Evolutionary conservation across 495 filamentous ascomycete species (phyloP).

Genomic region (Tuber brumale): DNA sequence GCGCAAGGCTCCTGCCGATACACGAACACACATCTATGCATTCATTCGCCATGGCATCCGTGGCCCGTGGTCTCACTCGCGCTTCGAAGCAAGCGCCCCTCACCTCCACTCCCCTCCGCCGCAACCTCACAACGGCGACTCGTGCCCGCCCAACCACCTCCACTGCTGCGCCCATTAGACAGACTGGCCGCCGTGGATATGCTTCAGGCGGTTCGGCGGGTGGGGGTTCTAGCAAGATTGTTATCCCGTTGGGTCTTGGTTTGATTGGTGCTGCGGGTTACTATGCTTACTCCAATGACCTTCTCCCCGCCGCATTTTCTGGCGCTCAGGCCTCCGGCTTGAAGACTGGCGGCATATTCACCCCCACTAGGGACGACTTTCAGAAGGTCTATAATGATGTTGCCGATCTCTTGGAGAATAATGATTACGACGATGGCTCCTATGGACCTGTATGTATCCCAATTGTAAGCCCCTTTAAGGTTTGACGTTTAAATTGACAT

Average conservation of each 20-base stretch:
- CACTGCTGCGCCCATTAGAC: constrained; percentile 47
- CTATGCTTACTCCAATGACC: constrained; percentile 62
- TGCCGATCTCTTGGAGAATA: constrained; percentile 70
- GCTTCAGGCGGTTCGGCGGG: constrained; percentile 59
- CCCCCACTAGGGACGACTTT: constrained; percentile 78
- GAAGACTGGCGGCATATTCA: constrained; percentile 55
- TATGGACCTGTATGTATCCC: constrained; percentile 67
- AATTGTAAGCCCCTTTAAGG: constrained; percentile 10
- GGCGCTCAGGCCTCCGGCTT: constrained; percentile 43
- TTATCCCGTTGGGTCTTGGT: constrained; percentile 52
- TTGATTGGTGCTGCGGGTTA: constrained; percentile 63
- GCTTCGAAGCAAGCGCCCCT: constrained; percentile 29
- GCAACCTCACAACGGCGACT: constrained; percentile 25
- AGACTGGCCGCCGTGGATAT: constrained; percentile 55
- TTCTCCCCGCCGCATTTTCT: constrained; percentile 36
- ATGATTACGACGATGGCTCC: constrained; percentile 94
- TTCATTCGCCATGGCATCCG: constrained; percentile 51
- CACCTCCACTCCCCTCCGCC: constrained; percentile 27
- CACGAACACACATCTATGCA: background rate
- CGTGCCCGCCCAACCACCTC: constrained; percentile 48
- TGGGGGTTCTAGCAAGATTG: constrained; percentile 50
- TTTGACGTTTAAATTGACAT: constrained; percentile 45
- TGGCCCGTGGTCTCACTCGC: constrained; percentile 51
- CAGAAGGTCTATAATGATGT: constrained; percentile 92
- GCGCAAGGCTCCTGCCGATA: background rate